phyloP scores from a whole-genome alignment of 352 stramenopile genomes.

The Pythium graminicola region DNA sequence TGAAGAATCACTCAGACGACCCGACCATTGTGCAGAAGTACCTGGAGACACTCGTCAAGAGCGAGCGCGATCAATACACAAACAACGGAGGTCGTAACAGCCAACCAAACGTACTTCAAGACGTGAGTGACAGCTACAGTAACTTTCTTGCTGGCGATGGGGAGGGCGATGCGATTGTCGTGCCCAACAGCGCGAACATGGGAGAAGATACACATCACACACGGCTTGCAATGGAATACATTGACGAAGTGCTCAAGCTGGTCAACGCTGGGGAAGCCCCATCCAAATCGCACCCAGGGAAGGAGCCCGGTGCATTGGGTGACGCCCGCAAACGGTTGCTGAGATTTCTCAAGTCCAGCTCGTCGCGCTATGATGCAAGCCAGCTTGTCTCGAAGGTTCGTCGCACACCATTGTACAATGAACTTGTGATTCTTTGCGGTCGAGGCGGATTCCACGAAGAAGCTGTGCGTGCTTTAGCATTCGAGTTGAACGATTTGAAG shows the following conservation, averaged over 20 bases:
- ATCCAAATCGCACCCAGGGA: conserved; percentile 77
- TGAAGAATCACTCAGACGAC: conserved; percentile 71
- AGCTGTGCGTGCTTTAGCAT: conserved; percentile 63
- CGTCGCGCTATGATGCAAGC: conserved; percentile 70
- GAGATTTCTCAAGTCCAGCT: conserved; percentile 71
- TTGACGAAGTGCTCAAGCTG: conserved; percentile 76
- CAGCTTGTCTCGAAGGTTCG: conserved; percentile 75
- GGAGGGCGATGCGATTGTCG: conserved; percentile 34
- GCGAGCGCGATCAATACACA: conserved; percentile 24
- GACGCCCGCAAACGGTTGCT: conserved; percentile 73
- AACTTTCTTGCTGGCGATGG: conserved; percentile 68
- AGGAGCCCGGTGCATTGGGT: conserved; percentile 61
- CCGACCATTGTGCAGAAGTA: conserved; percentile 72
- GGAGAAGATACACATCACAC: conserved; percentile 75
- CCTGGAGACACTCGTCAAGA: conserved; percentile 73
- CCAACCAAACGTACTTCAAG: conserved; percentile 5
- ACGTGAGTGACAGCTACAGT: conserved; percentile 78
- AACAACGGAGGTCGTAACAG: conserved; percentile 14
- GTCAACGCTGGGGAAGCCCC: conserved; percentile 59
- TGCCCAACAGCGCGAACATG: conserved; percentile 10
- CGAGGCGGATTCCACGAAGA: conserved; percentile 75
- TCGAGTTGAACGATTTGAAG: conserved; percentile 74
- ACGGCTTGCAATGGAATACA: conserved; percentile 76
- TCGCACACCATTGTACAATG: conserved; percentile 65
- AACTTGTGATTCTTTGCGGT: conserved; percentile 81